Conservation (phyloP, 2,329 filamentous ascomycete genomes). For the Dactylellina parvicollis region DNA sequence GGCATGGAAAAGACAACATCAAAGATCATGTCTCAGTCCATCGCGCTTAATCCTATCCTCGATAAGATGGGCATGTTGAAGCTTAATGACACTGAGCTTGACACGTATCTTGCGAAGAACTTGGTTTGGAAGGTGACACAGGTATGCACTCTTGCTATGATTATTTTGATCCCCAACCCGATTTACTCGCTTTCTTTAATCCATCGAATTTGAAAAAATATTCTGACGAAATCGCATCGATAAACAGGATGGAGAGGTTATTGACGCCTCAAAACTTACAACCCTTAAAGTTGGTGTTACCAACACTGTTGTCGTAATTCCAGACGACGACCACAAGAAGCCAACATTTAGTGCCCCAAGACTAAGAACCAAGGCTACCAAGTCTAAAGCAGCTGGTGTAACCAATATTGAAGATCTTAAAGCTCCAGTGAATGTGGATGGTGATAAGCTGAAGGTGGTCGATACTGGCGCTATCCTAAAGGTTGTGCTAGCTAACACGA, state of each 20-base stretch:
- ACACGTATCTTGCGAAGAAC: conserved; percentile 25
- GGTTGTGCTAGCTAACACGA: background rate
- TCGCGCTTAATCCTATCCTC: conserved; percentile 17
- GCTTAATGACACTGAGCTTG: conserved; percentile 4
- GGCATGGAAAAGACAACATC: background rate
- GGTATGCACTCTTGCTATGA: background rate
- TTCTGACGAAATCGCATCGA: too few relatives aligned
- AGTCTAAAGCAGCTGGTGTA: conserved; percentile 18
- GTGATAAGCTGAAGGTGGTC: background rate
- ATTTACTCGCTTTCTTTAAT: too few relatives aligned
- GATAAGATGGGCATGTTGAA: background rate
- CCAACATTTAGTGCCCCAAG: conserved; percentile 19
- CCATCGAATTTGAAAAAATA: too few relatives aligned
- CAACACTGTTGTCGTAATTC: conserved; percentile 18
- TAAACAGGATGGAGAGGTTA: background rate
- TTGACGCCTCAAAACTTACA: background rate
- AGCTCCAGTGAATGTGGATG: background rate
- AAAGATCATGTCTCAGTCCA: conserved; percentile 1
- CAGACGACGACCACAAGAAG: conserved; percentile 16
- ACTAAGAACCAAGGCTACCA: conserved; percentile 17
- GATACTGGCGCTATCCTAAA: background rate
- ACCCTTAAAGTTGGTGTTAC: conserved; percentile 42
- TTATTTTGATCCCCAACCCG: too few relatives aligned
- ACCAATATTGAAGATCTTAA: conserved; percentile 5
- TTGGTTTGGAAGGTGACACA: conserved; percentile 19